These are phyloP conservation scores for Rosa multiflora DNA, from an alignment of 306 rosid genomes.

Conservation along the genomic window DNA sequence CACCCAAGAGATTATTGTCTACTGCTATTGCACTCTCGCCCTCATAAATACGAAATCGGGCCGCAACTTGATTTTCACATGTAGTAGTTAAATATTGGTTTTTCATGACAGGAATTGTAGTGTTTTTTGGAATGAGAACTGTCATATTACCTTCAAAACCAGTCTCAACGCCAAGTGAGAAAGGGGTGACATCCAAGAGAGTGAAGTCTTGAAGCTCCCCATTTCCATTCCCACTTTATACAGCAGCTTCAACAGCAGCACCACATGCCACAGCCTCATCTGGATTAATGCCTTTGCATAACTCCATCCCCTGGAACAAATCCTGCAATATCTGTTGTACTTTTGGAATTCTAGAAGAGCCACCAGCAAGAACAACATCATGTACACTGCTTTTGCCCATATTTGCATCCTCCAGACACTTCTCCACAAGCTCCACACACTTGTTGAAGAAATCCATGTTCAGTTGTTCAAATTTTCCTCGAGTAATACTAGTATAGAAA, in stretches of 20 bases:
- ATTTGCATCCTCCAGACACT: not conserved
- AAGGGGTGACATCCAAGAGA: not conserved
- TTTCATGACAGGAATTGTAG: too few relatives aligned
- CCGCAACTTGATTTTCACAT: too few relatives aligned
- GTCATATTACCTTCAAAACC: too few relatives aligned
- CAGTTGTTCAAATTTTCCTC: not conserved
- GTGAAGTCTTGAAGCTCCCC: not conserved
- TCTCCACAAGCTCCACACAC: not conserved
- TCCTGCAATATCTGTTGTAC: not conserved
- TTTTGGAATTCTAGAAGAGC: not conserved
- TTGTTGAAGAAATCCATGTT: not conserved
- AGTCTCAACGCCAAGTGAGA: too few relatives aligned
- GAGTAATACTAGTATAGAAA: not conserved
- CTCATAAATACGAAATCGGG: too few relatives aligned
- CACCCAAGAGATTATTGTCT: too few relatives aligned
- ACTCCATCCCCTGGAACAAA: not conserved
- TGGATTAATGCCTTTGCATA: not conserved
- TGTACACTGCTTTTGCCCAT: not conserved
- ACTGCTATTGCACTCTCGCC: too few relatives aligned
- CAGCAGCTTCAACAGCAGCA: not conserved
- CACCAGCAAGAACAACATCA: not conserved
- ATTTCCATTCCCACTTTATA: not conserved
- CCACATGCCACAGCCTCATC: not conserved
- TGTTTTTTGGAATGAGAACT: too few relatives aligned
- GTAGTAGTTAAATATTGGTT: too few relatives aligned